Percentiles rank a stretch among this genome's conserved stretches.
phyloP scores from a whole-genome alignment of 352 stramenopile species.

The Phytophthora syringae region DNA sequence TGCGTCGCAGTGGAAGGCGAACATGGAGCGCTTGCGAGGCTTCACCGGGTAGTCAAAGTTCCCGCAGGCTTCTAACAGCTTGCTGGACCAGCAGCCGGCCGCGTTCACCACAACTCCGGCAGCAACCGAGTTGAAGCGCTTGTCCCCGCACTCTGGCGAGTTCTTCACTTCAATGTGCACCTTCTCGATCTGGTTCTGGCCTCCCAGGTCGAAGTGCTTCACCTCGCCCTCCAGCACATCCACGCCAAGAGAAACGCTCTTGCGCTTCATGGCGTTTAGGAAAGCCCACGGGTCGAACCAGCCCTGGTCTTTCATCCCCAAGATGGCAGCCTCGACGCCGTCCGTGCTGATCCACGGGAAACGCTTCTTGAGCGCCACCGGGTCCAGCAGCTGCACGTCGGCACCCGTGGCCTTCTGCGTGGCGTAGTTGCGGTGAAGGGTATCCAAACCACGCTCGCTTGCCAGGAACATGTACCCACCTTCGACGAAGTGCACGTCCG shows the following conservation, averaged over 20 bases:
- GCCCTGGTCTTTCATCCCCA: constrained; percentile 76
- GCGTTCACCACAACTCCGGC: constrained; percentile 82
- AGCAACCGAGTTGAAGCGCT: constrained; percentile 37
- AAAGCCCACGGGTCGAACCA: constrained; percentile 90
- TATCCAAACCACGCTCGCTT: constrained; percentile 60
- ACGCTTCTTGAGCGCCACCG: constrained; percentile 54
- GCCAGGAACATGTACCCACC: constrained; percentile 86
- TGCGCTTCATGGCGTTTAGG: constrained; percentile 76
- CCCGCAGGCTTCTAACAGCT: constrained; percentile 70
- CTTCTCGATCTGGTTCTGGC: constrained; percentile 62
- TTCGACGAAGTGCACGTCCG: constrained; percentile 82
- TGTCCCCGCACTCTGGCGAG: constrained; percentile 22
- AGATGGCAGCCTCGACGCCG: constrained; percentile 58
- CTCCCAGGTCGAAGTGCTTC: constrained; percentile 64
- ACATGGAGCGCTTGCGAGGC: constrained; percentile 80
- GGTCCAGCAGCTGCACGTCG: constrained; percentile 60
- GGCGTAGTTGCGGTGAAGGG: constrained; percentile 67
- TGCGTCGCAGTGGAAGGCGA: constrained; percentile 78
- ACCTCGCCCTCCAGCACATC: constrained; percentile 78
- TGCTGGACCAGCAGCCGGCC: constrained; percentile 72
- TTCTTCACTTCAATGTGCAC: constrained; percentile 57
- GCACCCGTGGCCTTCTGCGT: constrained; percentile 49
- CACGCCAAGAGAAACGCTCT: constrained; percentile 73
- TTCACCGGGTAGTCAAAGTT: constrained; percentile 79
- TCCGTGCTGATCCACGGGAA: constrained; percentile 85